Evolutionary conservation across 1,284 basidiomycete species (phyloP).

Genomic region (Stygiomarasmius scandens): DNA sequence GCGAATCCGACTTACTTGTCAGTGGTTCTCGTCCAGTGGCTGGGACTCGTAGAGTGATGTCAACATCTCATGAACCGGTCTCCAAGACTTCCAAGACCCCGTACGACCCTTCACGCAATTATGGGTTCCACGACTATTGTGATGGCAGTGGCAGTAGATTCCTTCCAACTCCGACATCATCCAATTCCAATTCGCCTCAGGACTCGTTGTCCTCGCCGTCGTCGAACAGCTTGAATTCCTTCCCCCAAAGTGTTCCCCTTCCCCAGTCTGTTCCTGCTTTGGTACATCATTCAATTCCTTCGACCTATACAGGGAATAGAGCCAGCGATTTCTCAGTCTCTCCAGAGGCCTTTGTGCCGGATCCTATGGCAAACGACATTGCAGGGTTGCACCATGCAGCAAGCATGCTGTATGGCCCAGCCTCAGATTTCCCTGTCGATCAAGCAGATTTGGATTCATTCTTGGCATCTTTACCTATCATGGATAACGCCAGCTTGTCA

Average conservation of each 20-base stretch:
- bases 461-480: slow-evolving; percentile 22
- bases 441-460: slow-evolving; percentile 11
- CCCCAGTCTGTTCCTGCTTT: too few species aligned
- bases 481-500: slow-evolving; percentile 39
- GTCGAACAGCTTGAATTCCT: neutral
- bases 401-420: neutral
- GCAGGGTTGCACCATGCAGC: slow-evolving; percentile 2
- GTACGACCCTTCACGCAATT: neutral
- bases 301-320: neutral
- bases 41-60: slow-evolving; percentile 5
- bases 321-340: neutral
- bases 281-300: neutral
- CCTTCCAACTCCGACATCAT: neutral
- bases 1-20: neutral
- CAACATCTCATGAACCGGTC: neutral
- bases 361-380: neutral
- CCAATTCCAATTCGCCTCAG: neutral
- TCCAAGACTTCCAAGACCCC: neutral
- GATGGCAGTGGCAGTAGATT: neutral
- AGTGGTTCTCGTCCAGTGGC: neutral
- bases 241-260: too few species aligned
- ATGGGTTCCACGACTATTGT: neutral
- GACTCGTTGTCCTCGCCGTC: neutral
- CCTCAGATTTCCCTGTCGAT: neutral
- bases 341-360: neutral